Evolutionary conservation across 2,329 filamentous ascomycete genomes (phyloP).

Genomic region (Apiospora arundinis): DNA sequence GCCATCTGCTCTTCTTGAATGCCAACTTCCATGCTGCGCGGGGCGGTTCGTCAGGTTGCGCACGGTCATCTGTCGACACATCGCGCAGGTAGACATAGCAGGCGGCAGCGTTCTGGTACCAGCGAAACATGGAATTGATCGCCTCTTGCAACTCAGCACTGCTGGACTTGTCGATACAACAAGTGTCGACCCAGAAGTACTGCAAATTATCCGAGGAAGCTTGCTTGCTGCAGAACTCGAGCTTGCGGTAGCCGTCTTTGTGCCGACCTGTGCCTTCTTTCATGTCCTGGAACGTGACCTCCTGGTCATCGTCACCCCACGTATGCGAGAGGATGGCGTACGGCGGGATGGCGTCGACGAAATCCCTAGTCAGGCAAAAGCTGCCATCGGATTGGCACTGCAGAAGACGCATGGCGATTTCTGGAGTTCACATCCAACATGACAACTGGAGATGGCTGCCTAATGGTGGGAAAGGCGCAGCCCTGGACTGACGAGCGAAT

Average conservation of each 20-base stretch:
- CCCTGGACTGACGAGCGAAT: background rate
- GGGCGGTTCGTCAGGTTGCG: too few species aligned
- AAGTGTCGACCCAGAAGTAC: too few species aligned
- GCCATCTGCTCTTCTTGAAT: too few species aligned
- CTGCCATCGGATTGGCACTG: background rate
- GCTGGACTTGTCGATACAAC: too few species aligned
- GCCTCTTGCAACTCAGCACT: too few species aligned
- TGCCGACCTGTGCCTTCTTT: background rate
- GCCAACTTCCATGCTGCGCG: too few species aligned
- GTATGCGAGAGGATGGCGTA: constrained; percentile 20
- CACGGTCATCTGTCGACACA: too few species aligned
- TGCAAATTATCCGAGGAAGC: background rate
- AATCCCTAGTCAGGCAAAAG: background rate
- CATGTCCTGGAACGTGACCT: constrained; percentile 4
- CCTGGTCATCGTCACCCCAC: constrained; percentile 14
- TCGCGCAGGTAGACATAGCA: too few species aligned
- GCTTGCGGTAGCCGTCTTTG: background rate
- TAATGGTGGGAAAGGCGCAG: background rate
- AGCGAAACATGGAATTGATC: too few species aligned
- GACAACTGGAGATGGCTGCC: background rate
- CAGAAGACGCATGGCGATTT: background rate
- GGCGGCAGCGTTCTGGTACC: too few species aligned
- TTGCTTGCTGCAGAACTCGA: background rate
- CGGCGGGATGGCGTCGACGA: constrained; percentile 4
- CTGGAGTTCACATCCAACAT: background rate